These are phyloP conservation scores for Neurospora pannonica DNA, from an alignment of 495 filamentous ascomycete genomes.

Conservation along the genomic window DNA sequence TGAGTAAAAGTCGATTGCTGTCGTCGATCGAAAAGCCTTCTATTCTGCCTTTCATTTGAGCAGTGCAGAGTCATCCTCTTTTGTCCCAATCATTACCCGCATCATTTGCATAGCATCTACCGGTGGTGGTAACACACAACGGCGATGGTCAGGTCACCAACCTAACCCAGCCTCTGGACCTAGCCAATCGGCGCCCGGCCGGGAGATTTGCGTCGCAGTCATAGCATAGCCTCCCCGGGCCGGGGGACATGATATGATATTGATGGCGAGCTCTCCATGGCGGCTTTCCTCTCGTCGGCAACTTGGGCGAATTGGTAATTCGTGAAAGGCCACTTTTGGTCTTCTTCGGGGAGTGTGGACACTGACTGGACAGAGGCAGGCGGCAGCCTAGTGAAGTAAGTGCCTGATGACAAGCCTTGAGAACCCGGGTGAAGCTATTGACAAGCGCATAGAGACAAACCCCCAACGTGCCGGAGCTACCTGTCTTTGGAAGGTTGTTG, in stretches of 20 bases:
- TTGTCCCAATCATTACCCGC: background rate
- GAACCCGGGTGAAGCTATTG: background rate
- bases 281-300: background rate
- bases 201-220: background rate
- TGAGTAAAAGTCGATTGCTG: background rate
- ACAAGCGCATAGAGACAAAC: background rate
- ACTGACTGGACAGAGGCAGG: background rate
- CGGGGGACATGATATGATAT: background rate
- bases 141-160: background rate
- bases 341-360: background rate
- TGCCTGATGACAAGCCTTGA: background rate
- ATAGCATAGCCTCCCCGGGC: background rate
- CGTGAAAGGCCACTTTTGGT: too few relatives aligned
- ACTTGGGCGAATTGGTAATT: too few relatives aligned
- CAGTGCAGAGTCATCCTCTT: background rate
- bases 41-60: background rate
- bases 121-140: background rate
- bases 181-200: background rate
- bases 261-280: background rate
- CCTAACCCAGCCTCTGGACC: background rate
- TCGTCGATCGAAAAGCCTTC: background rate
- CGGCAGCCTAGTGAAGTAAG: background rate
- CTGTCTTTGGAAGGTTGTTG: background rate
- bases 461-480: background rate
- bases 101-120: background rate